A percentile compares a stretch with the other conserved stretches of the same genome.
Evolutionary conservation across 257 asterid species (phyloP).

Genomic region (Verbascum thapsus): DNA sequence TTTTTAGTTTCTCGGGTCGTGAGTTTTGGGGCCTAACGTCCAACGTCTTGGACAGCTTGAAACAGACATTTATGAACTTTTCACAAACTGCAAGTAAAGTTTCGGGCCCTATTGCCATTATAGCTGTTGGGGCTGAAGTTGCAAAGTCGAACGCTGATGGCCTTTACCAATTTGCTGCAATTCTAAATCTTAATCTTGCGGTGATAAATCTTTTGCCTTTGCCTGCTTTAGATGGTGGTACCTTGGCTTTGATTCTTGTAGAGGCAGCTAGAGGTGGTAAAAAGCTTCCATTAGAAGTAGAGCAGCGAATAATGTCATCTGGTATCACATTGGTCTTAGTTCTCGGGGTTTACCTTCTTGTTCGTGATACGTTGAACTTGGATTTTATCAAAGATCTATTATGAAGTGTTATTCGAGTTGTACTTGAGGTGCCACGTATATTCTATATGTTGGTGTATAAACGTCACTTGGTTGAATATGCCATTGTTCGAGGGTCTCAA

Average conservation of each 20-base stretch:
- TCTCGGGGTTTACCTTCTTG: constrained; percentile 82
- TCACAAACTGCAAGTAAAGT: constrained; percentile 94
- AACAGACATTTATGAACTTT: constrained; percentile 79
- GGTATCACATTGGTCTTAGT: constrained; percentile 73
- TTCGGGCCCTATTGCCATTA: constrained; percentile 95
- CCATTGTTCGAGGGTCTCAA: no score
- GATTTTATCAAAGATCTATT: constrained; percentile 76
- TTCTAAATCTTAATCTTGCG: constrained; percentile 86
- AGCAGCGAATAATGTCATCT: constrained; percentile 89
- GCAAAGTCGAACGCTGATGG: constrained; percentile 91
- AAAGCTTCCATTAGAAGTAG: constrained; percentile 82
- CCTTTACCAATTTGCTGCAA: constrained; percentile 88
- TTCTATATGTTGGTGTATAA: constrained; percentile 12
- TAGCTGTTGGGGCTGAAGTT: constrained; percentile 97
- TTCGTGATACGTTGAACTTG: constrained; percentile 87
- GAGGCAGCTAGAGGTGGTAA: constrained; percentile 97
- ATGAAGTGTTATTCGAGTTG: constrained; percentile 36
- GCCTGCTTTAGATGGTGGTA: constrained; percentile 94
- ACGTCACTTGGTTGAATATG: constrained; percentile 18
- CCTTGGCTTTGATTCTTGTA: constrained; percentile 76
- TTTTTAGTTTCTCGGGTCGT: constrained; percentile 66
- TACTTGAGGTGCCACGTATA: constrained; percentile 18
- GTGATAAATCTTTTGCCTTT: constrained; percentile 92
- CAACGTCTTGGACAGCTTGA: constrained; percentile 73
- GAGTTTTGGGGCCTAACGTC: constrained; percentile 85